Percentiles rank a stretch among this genome's conserved stretches.
phyloP scores from a whole-genome alignment of 768 basidiomycete genomes.

The Tricholoma furcatifolium region DNA sequence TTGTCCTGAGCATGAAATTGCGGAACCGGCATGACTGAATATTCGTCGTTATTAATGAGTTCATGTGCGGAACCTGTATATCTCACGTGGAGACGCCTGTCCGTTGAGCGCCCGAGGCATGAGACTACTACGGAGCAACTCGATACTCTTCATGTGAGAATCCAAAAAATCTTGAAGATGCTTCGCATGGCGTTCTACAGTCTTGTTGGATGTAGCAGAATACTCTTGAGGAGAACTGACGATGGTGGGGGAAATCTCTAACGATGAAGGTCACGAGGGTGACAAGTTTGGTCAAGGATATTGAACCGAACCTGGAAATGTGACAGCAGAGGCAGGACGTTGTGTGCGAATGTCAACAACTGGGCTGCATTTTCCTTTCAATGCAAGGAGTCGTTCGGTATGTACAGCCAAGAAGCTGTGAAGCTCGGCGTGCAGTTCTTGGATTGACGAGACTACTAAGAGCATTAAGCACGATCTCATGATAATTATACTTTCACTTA shows the following conservation, averaged over 20 bases:
- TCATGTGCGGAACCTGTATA: background rate
- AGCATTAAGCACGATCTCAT: too few relatives aligned
- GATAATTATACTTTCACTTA: too few relatives aligned
- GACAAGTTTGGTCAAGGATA: background rate
- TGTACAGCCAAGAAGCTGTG: conserved; percentile 9
- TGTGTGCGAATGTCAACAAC: background rate
- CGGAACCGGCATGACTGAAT: background rate
- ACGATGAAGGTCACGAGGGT: too few relatives aligned
- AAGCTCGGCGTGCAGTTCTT: conserved; percentile 10
- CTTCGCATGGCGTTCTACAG: conserved; percentile 21
- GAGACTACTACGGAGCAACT: conserved; percentile 21
- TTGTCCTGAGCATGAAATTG: conserved; percentile 5
- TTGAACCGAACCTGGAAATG: background rate
- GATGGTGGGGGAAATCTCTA: background rate
- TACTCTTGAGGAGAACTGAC: background rate
- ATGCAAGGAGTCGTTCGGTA: background rate
- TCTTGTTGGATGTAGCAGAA: background rate
- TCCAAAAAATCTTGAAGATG: conserved; percentile 26
- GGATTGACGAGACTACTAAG: background rate
- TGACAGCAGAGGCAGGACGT: background rate
- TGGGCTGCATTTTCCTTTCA: background rate
- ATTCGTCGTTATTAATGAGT: background rate
- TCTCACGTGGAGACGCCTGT: background rate
- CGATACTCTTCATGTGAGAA: conserved; percentile 25
- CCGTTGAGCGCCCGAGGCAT: background rate